These are phyloP conservation scores for Amesomyces nigricolor DNA, from an alignment of 2,329 filamentous ascomycete species.

Conservation along the genomic window DNA sequence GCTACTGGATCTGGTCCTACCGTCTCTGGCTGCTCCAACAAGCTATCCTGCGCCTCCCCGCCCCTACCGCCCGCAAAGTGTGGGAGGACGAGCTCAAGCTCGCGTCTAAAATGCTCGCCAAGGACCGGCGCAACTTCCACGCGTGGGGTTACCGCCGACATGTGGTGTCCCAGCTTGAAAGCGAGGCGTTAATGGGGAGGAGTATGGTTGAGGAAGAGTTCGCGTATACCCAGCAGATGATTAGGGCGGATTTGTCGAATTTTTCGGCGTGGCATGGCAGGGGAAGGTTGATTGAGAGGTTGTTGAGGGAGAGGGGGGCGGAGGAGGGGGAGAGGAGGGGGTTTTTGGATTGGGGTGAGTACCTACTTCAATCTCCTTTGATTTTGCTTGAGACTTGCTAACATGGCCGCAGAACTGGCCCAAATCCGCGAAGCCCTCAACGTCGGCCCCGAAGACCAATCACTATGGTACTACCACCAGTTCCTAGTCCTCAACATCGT, in stretches of 20 bases:
- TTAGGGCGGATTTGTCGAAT: constrained; percentile 78
- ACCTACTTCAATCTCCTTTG: too few relatives aligned
- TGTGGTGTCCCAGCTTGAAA: constrained; percentile 72
- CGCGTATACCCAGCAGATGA: constrained; percentile 85
- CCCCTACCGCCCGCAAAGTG: constrained; percentile 52
- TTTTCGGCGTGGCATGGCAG: constrained; percentile 97
- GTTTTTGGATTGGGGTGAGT: constrained; percentile 71
- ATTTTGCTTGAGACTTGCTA: too few relatives aligned
- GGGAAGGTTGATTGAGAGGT: constrained; percentile 70
- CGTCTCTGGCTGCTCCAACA: constrained; percentile 77
- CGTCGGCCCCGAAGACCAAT: constrained; percentile 89
- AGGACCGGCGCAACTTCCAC: constrained; percentile 89
- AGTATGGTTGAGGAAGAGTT: constrained; percentile 78
- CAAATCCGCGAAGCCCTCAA: constrained; percentile 74
- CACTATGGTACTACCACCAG: constrained; percentile 94
- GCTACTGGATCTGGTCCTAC: constrained; percentile 99
- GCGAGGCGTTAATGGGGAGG: constrained; percentile 41
- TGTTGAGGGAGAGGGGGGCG: constrained; percentile 66
- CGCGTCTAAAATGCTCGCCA: constrained; percentile 79
- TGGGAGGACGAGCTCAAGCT: constrained; percentile 83
- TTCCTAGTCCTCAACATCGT: constrained; percentile 70
- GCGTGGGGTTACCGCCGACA: constrained; percentile 88
- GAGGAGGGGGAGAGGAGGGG: constrained; percentile 55
- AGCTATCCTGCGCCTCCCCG: constrained; percentile 58
- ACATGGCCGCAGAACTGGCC: constrained; percentile 56